Base-by-base conservation (phyloP, 371 early-diverging fungal genomes). In the Basidiobolus heterosporus region DNA sequence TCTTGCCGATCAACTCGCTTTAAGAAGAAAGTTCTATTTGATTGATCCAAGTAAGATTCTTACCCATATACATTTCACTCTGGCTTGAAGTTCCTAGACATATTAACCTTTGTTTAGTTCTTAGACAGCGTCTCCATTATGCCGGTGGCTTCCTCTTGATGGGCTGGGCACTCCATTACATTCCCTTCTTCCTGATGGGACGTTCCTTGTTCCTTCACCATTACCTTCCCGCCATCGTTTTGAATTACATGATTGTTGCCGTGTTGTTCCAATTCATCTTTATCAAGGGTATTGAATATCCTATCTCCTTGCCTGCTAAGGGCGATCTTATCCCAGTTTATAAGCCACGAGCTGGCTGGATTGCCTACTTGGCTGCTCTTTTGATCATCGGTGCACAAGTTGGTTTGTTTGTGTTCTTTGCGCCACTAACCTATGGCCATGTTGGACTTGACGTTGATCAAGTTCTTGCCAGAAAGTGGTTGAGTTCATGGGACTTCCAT, bases 201-300 rank as follows among this genome's bases (percentile, higher is more conserved):
- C 80, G 99, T 41, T 79, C 86, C 22, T 67, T 97, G 14, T 98
- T 96, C 65, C 64, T 97, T 45, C 98, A 97, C 66, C 99, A 98
- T 64, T 98, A 98, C 59, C 66, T 96, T 23, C 97, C 97, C 0
- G 84, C 90, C 7, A 72, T 84, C 1, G 70, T 85, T 30, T 71
- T 85, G 57, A 72, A 75, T 39, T 88, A 91, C 59, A 71, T 91
- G 55, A 53, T 84, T 5, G 39, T 80, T 19, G 85, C 73, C 7
- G 70, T 68, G 3, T 64, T 76, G 16, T 82, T 72, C 55, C 76
- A 81, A 37, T 82, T 75, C 48, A 64, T 75, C 46, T 75, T 72
- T 56, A 51, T 75, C 6, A 14, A 36, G n/a, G 19, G 14, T 20
- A 42, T 45, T 36, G 46, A 46, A 36, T 30, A 40, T 11, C 21